A percentile compares a stretch with the other conserved stretches of the same genome.
These are phyloP conservation scores for Combretum micranthum DNA, from an alignment of 345 rosid species.

Conservation along the genomic window DNA sequence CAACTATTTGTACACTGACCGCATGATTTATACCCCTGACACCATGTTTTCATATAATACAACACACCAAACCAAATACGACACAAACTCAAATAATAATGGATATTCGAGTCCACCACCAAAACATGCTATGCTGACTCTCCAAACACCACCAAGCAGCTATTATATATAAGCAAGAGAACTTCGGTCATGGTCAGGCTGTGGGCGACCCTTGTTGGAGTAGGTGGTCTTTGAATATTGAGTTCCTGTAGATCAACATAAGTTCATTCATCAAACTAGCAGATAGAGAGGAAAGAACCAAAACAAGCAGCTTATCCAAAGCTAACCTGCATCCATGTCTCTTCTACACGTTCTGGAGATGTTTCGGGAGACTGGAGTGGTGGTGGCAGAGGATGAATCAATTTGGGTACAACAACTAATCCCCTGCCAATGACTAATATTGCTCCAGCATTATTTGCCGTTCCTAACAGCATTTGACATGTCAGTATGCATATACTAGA, in stretches of 20 bases:
- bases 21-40: conserved; percentile 3
- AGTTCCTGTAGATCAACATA: conserved; percentile 53
- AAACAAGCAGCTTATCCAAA: not conserved
- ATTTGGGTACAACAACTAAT: conserved; percentile 88
- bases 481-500: conserved; percentile 9
- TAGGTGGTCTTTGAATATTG: conserved; percentile 96
- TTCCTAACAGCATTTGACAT: conserved; percentile 41
- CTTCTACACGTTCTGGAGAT: conserved; percentile 81
- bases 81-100: too few relatives aligned
- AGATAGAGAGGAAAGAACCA: not conserved
- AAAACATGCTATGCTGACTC: too few relatives aligned
- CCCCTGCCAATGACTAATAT: conserved; percentile 94
- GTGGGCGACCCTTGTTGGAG: conserved; percentile 98
- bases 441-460: conserved; percentile 99
- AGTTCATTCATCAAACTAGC: not conserved
- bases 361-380: conserved; percentile 87
- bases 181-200: conserved; percentile 77
- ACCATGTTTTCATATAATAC: conserved; percentile 10
- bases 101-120: too few relatives aligned
- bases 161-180: conserved; percentile 91
- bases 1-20: conserved; percentile 10
- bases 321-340: conserved; percentile 94
- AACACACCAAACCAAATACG: conserved; percentile 7
- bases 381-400: conserved; percentile 98
- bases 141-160: not conserved